phyloP scores from a whole-genome alignment of 2,329 filamentous ascomycete genomes.

The Xylariales sp. region DNA sequence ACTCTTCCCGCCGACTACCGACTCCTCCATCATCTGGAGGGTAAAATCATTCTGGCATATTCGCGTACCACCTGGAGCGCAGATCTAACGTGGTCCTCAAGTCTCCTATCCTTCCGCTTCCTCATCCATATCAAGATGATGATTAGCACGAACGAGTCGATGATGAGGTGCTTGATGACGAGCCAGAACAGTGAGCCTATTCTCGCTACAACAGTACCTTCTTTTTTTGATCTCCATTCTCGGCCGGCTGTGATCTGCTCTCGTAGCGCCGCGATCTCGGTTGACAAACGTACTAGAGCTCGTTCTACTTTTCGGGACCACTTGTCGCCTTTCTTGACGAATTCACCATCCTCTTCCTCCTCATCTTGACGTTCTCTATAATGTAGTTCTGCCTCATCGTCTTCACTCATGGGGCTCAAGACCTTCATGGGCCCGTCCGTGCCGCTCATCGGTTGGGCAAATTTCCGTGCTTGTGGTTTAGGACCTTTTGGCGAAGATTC shows the following conservation, averaged over 20 bases:
- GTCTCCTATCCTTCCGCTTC: conserved; percentile 61
- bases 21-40: conserved; percentile 55
- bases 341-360: conserved; percentile 31
- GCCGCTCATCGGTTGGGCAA: conserved; percentile 42
- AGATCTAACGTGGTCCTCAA: conserved; percentile 71
- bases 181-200: conserved; percentile 66
- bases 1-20: too few relatives aligned
- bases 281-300: conserved; percentile 82
- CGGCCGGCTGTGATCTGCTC: conserved; percentile 82
- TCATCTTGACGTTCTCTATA: conserved; percentile 40
- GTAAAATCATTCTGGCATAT: conserved; percentile 55
- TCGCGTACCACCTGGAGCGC: conserved; percentile 53
- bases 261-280: conserved; percentile 84
- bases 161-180: conserved; percentile 65
- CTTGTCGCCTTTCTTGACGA: conserved; percentile 43
- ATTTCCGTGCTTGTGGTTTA: conserved; percentile 35
- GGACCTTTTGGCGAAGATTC: conserved; percentile 47
- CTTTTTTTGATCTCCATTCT: conserved; percentile 63
- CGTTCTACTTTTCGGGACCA: conserved; percentile 83
- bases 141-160: conserved; percentile 64
- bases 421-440: conserved; percentile 61
- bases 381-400: conserved; percentile 61
- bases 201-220: conserved; percentile 65
- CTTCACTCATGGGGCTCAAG: conserved; percentile 81
- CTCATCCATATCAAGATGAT: conserved; percentile 70